phyloP scores from a whole-genome alignment of 306 rosid species.

The Vigna reflexopilosa region DNA sequence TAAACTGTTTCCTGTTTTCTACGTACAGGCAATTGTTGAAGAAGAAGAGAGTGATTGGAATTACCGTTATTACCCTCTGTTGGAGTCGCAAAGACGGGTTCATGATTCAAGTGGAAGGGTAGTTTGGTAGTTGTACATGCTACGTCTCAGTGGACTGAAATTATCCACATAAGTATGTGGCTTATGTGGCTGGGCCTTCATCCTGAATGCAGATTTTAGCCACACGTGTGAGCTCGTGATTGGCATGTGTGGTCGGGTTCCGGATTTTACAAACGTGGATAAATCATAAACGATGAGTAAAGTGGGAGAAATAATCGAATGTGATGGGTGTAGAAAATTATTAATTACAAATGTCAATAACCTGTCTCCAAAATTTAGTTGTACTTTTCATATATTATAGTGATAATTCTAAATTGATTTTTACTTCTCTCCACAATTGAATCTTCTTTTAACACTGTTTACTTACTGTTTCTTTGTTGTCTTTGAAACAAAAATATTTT shows the following conservation, averaged over 20 bases:
- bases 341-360: no score
- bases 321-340: no score
- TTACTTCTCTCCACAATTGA: no score
- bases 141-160: conserved; percentile 22
- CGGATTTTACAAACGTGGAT: conserved; percentile 14
- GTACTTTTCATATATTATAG: no score
- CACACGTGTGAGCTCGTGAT: conserved; percentile 40
- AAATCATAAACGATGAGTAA: not conserved
- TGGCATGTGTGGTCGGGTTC: conserved; percentile 21
- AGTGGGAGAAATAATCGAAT: no score
- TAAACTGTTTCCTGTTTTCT: conserved; percentile 45
- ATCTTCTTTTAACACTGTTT: no score
- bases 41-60: conserved; percentile 12
- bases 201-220: conserved; percentile 45
- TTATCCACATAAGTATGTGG: conserved; percentile 44
- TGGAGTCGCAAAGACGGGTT: not conserved
- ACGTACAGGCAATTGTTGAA: conserved; percentile 41
- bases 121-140: not conserved
- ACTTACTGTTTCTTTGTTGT: no score
- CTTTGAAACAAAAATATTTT: no score
- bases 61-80: conserved; percentile 54
- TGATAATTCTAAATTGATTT: no score
- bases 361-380: no score
- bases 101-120: conserved; percentile 21
- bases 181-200: conserved; percentile 52